Evolutionary conservation across 371 early-diverging fungal species (phyloP), one percentile per base, ranked within the genome.

Genomic region (Actinomortierella ambigua): DNA sequence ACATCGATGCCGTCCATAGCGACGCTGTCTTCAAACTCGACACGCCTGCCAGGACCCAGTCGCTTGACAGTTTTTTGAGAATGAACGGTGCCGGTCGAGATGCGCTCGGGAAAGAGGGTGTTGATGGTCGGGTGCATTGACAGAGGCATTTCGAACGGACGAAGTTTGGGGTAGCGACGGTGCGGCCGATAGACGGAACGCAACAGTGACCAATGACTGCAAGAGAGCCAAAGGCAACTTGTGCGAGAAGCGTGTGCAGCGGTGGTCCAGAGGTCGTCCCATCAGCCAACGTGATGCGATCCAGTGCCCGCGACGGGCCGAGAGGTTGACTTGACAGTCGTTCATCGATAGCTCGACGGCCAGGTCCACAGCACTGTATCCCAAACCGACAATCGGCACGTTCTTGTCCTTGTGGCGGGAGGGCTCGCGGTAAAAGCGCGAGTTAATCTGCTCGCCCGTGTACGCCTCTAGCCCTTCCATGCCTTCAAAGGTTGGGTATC

Each of bases 11-110:
- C 65, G 3, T 79, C 76, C 3, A 84, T 17, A 0, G 53, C 64
- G 2, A 82, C 78, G n/a, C 82, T 85, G 57, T 91, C 90, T 8
- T 77, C 81, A 73, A 91, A 88, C 34, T 78, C 66, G 27, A 84
- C 78, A 2, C 69, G 59, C 22, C 65, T 69, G 23, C 76, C 79
- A 13, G 64, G 54, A 0, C 64, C 71, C 22, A 78, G 42, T 47
- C 53, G 48, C 23, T 54, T 46, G 28, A 85, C 76, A 63, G 82
- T 79, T 41, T 50, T 53, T 17, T 40, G 22, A 24, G 80, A 82
- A 18, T 75, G 65, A 29, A 83, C 68, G 11, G 77, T 80, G 14
- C 85, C 85, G 2, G 80, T 76, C 1, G 63, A 57, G 39, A 83
- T 76, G 13, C 82, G 81, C 40, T 79, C 80, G 14, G 68, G 69